Evolutionary conservation across 2,329 filamentous ascomycete species (phyloP), one percentile per base, ranked within the genome.

Genomic region (Talaromyces sp.): DNA sequence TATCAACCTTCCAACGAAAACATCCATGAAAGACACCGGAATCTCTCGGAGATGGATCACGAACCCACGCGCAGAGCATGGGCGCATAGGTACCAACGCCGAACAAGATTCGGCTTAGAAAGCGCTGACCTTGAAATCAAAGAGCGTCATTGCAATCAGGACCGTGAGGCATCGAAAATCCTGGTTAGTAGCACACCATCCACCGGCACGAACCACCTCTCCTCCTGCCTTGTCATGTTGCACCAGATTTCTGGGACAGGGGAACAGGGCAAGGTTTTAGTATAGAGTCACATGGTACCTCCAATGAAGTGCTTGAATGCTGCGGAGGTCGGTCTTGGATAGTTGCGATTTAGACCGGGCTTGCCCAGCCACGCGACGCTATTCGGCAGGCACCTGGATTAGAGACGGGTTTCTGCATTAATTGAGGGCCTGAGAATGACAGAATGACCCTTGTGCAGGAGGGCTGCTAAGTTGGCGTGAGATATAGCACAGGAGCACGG

Each of bases 361-460:
- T 56, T 54, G n/a, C 52, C 41, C 56, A 56, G 51, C 49, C 51
- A 53, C 40, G 51, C 54, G 49, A 54, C 24, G 49, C 44, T 32
- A 50, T 53, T 47, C 13, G 36, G 51, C 29, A 24, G 9, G 14
- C 48, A 39, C 49, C 40, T 47, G 50, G 24, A 45, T 37, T 30
- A 20, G 36, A 45, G 42, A 51, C 48, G 55, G 54, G 51, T 32
- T 19, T 45, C 56, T 59, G 56, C 49, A 64, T 57, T 49, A 32
- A 39, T 46, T 43, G 49, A 56, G 39, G 51, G 47, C 30, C 51
- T 45, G 54, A 58, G 52, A 54, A 58, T 59, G 55, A 52, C 48
- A 50, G 55, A 45, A 54, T 60, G 51, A 54, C 51, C 39, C 48
- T 55, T 37, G 43, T 54, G 52, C 47, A 50, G 35, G n/a, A 39